Percentiles rank a stretch among this genome's conserved stretches.
Conservation (phyloP, 148 eudicot genomes). For the Arbutus unedo region DNA sequence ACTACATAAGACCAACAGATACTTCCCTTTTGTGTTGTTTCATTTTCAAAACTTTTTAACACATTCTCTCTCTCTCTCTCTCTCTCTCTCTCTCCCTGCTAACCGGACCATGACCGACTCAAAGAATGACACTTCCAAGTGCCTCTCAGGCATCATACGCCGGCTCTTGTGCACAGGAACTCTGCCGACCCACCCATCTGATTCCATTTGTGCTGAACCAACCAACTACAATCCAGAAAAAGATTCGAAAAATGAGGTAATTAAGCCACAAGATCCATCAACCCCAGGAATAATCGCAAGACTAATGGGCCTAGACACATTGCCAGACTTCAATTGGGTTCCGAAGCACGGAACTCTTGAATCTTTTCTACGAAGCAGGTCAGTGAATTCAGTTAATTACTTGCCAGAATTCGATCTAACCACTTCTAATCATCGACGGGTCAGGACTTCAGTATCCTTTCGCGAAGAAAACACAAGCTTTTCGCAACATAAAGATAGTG, state of each 20-base stretch:
- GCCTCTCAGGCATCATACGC: constrained; percentile 39
- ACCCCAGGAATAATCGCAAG: constrained; percentile 56
- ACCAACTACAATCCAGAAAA: background rate
- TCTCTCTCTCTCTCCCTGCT: background rate
- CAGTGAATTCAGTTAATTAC: constrained; percentile 38
- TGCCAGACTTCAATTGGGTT: constrained; percentile 23
- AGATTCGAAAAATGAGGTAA: background rate
- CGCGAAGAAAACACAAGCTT: constrained; percentile 24
- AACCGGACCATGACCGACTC: constrained; percentile 17
- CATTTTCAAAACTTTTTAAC: too few species aligned
- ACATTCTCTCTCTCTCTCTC: background rate
- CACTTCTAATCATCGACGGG: constrained; percentile 32
- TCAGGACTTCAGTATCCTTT: constrained; percentile 42
- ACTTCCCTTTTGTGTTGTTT: too few species aligned
- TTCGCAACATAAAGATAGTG: constrained; percentile 6
- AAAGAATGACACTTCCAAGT: constrained; percentile 18
- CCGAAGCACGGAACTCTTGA: constrained; percentile 20
- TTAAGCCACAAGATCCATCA: constrained; percentile 5
- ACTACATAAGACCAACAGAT: too few species aligned
- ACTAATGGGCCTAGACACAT: constrained; percentile 64
- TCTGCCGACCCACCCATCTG: constrained; percentile 41
- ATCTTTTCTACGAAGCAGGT: constrained; percentile 48
- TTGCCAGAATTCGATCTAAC: constrained; percentile 34
- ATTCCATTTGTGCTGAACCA: background rate
- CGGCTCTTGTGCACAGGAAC: constrained; percentile 34